Percentiles rank a stretch among this genome's conserved stretches.
Evolutionary conservation across 257 asterid genomes (phyloP).

Genomic region (Oldenlandia corymbosa): DNA sequence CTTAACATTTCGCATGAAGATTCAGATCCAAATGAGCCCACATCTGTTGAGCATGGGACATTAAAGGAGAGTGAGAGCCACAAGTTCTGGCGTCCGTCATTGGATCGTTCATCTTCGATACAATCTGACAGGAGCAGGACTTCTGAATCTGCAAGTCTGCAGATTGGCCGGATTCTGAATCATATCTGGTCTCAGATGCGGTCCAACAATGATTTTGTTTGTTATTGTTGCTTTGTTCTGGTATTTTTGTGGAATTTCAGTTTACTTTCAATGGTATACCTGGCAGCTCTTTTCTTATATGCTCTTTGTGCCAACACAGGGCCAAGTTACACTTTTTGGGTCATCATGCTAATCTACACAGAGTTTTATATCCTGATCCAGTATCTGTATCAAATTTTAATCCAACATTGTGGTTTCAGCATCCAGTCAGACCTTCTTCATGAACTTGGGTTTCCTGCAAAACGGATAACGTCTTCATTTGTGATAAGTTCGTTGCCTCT

Average conservation of each 20-base stretch:
- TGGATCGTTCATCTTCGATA: constrained; percentile 63
- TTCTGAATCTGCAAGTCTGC: constrained; percentile 65
- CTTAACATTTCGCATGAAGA: constrained; percentile 73
- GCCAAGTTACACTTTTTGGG: constrained; percentile 91
- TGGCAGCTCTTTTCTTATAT: constrained; percentile 76
- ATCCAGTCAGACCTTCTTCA: constrained; percentile 61
- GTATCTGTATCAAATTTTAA: constrained; percentile 82
- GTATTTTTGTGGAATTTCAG: constrained; percentile 96
- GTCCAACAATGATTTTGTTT: constrained; percentile 85
- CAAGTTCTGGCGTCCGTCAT: constrained; percentile 23
- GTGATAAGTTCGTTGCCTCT: constrained; percentile 83
- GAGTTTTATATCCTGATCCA: constrained; percentile 77
- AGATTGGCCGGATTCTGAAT: constrained; percentile 65
- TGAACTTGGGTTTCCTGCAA: constrained; percentile 78
- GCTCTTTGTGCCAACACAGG: constrained; percentile 97
- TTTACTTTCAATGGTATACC: constrained; percentile 90
- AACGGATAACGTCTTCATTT: constrained; percentile 71
- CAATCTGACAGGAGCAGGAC: constrained; percentile 77
- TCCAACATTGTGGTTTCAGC: constrained; percentile 92
- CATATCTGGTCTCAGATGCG: constrained; percentile 95
- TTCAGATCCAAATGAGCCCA: constrained; percentile 61
- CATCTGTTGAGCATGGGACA: constrained; percentile 36
- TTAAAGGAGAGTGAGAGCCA: constrained; percentile 29
- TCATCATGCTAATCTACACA: constrained; percentile 79
- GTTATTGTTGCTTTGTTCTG: constrained; percentile 83